phyloP scores from a whole-genome alignment of 148 eudicot species.

The Suaeda aralocaspica region DNA sequence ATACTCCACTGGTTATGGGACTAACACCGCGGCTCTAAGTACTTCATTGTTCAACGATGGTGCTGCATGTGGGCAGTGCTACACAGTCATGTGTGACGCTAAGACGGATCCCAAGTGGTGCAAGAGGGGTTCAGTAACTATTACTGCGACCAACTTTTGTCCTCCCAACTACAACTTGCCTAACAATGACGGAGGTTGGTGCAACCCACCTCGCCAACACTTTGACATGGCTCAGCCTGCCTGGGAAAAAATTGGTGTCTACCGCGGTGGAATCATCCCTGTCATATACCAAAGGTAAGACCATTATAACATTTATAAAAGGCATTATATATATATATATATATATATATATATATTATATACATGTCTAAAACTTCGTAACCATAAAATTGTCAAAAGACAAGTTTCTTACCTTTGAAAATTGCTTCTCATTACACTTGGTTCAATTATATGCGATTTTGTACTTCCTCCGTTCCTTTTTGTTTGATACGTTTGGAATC shows the following conservation, averaged over 20 bases:
- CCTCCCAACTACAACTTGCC: slow-evolving; percentile 74
- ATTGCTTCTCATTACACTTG: no score
- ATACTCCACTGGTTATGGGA: slow-evolving; percentile 64
- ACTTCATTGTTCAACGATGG: slow-evolving; percentile 88
- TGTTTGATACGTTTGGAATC: no score
- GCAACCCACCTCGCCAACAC: slow-evolving; percentile 89
- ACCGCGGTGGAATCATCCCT: slow-evolving; percentile 79
- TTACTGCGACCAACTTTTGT: slow-evolving; percentile 88
- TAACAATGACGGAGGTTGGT: slow-evolving; percentile 77
- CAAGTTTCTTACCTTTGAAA: no score
- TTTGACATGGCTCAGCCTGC: slow-evolving; percentile 97
- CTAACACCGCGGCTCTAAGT: slow-evolving; percentile 74
- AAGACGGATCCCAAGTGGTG: slow-evolving; percentile 54
- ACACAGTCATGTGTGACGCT: slow-evolving; percentile 61
- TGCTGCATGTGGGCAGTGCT: slow-evolving; percentile 79
- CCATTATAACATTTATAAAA: no score
- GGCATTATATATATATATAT: no score
- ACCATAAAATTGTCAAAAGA: no score
- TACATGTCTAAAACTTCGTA: no score
- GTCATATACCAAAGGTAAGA: slow-evolving; percentile 69
- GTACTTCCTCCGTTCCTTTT: no score
- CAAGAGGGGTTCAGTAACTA: slow-evolving; percentile 52
- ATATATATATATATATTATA: no score
- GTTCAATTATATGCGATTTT: no score
- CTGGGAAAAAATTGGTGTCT: slow-evolving; percentile 86